Evolutionary conservation across 805 yeast species (phyloP).

Genomic region (Candida germanica): DNA sequence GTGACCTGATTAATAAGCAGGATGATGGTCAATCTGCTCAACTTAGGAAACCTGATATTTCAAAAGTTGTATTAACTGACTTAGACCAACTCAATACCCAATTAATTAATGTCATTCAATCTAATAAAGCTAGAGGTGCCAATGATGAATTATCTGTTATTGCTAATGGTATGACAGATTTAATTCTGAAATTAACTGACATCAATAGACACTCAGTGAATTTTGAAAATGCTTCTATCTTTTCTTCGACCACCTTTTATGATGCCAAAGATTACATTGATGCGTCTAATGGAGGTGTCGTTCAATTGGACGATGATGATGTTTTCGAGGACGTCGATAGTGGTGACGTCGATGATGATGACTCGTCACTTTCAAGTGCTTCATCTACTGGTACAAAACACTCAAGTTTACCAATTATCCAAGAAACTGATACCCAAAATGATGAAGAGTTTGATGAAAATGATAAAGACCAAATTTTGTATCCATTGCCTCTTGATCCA

Average conservation of each 20-base stretch:
- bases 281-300: slow-evolving; percentile 49
- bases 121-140: slow-evolving; percentile 5
- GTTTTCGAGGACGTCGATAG: slow-evolving; percentile 12
- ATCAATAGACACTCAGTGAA: slow-evolving; percentile 9
- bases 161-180: slow-evolving; percentile 18
- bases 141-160: slow-evolving; percentile 8
- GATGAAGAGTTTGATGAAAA: slow-evolving; percentile 13
- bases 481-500: slow-evolving; percentile 58
- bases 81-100: slow-evolving; percentile 16
- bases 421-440: slow-evolving; percentile 4
- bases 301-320: slow-evolving; percentile 34
- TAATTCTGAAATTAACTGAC: slow-evolving; percentile 16
- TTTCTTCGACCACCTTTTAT: slow-evolving; percentile 32
- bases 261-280: slow-evolving; percentile 71
- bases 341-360: slow-evolving; percentile 20
- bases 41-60: slow-evolving; percentile 12
- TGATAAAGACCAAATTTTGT: slow-evolving; percentile 42
- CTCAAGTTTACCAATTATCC: slow-evolving; percentile 4
- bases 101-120: slow-evolving; percentile 4
- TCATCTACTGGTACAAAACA: slow-evolving; percentile 14
- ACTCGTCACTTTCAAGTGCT: slow-evolving; percentile 15
- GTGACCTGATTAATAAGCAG: too few species aligned
- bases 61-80: slow-evolving; percentile 20
- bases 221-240: slow-evolving; percentile 26
- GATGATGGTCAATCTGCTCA: slow-evolving; percentile 3